Evolutionary conservation across 2,329 filamentous ascomycete genomes (phyloP), one percentile per base, ranked within the genome.

Genomic region (Talaromyces sp.): DNA sequence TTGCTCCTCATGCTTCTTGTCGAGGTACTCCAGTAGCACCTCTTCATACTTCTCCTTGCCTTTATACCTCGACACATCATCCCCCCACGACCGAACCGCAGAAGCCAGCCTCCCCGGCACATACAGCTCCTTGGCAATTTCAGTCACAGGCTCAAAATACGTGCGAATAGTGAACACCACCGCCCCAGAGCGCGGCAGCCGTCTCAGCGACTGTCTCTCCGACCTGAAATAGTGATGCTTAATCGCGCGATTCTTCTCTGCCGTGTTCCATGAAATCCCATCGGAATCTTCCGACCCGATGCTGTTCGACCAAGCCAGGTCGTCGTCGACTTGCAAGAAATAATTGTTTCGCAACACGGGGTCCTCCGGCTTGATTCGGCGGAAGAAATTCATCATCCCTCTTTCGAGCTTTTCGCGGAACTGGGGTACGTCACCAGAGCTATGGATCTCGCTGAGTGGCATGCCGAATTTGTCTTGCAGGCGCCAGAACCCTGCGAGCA

Each of bases 261-360:
- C 90, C 4, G 88, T 90, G 69, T 83, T 85, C 91, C 91, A 96
- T 50, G 87, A 87, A 1, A 87, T 84, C 0, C 80, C 79, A 0
- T 79, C 76, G 0, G 77, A 75, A 71, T 96, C 90, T 74, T 96
- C 92, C 16, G 77, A 68, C 0, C 91, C 91, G 66, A 96, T 93
- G 68, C 86, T 90, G 69, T 81, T 78, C 63, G 87, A 90, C 91
- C 91, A 96, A 0, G 89, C 80, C 1, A 96, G 79, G 5, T 83
- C 76, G 61, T 92, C 90, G 70, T 96, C 91, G 1, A 95, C 90
- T 76, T 96, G 91, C 65, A 96, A 84, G 78, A 96, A 96, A 76
- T 95, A 96, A 72, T 95, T 94, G 72, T 93, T 91, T 62, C 91
- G 81, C 23, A 86, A 68, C 28, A 89, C 84, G 0, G 87, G 83